Conservation (phyloP, 345 rosid species). For the Syzygium jambos region DNA sequence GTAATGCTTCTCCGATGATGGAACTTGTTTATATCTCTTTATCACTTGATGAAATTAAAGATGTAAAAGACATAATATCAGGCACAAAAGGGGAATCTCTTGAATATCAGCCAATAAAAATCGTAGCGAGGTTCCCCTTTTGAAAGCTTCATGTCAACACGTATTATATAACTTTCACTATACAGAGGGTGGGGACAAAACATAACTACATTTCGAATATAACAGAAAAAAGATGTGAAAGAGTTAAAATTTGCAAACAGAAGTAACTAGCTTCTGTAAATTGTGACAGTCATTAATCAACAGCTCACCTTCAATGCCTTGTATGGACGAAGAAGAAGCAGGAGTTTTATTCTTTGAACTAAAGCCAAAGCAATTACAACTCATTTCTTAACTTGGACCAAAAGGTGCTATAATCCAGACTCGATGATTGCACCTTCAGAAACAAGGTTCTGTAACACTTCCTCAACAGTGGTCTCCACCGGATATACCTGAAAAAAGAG, state of each 20-base stretch:
- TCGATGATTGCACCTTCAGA: not conserved
- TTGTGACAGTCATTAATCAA: not conserved
- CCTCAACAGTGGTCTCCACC: not conserved
- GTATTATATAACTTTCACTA: not conserved
- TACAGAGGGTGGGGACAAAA: not conserved
- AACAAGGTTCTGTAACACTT: not conserved
- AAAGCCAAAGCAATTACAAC: slow-evolving; percentile 3
- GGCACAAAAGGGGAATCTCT: not conserved
- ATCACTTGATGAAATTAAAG: not conserved
- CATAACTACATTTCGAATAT: not conserved
- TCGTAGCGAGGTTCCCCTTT: not conserved
- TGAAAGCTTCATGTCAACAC: not conserved
- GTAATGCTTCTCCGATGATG: not conserved
- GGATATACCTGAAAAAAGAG: not conserved
- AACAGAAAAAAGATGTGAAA: not conserved
- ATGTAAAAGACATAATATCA: not conserved
- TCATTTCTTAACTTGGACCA: not conserved
- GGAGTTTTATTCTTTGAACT: not conserved
- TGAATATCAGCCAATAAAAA: not conserved
- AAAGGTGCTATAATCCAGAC: not conserved
- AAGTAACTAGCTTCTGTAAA: not conserved
- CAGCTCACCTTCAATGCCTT: slow-evolving; percentile 1
- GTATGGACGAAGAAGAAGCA: not conserved
- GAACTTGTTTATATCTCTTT: not conserved
- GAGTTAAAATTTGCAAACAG: not conserved